Percentiles rank a stretch among this genome's conserved stretches.
Evolutionary conservation across 306 rosid species (phyloP).

Genomic region (Cicer chorassanicum): DNA sequence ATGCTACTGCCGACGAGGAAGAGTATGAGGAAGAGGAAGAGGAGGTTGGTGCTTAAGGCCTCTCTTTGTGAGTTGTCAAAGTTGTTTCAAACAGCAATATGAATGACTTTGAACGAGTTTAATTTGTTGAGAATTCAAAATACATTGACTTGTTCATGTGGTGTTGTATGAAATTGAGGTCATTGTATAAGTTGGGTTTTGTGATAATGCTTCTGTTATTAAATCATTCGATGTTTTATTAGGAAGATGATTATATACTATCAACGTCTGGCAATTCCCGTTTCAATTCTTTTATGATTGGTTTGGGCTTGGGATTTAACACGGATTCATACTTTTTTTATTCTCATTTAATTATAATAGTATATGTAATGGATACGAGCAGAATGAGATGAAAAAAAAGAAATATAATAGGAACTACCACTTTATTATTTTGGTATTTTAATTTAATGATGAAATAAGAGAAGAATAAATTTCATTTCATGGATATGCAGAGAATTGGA

Average conservation of each 20-base stretch:
- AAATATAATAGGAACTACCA: background rate
- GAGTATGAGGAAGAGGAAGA: constrained; percentile 68
- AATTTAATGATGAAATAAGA: background rate
- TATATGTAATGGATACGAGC: background rate
- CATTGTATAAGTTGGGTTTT: constrained; percentile 57
- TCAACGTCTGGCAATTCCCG: constrained; percentile 6
- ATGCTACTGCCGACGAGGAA: constrained; percentile 70
- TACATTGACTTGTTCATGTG: constrained; percentile 52
- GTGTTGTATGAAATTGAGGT: constrained; percentile 47
- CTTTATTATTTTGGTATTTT: background rate
- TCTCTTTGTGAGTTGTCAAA: constrained; percentile 25
- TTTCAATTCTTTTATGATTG: constrained; percentile 5
- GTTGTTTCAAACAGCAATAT: constrained; percentile 42
- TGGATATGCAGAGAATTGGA: background rate
- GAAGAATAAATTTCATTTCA: background rate
- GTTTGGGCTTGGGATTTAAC: constrained; percentile 24
- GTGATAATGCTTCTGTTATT: constrained; percentile 44
- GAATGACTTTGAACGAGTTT: constrained; percentile 44
- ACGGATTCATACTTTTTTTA: background rate
- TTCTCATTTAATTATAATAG: background rate
- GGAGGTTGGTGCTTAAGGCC: constrained; percentile 58
- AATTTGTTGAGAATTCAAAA: constrained; percentile 45
- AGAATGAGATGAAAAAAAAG: background rate
- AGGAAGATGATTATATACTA: constrained; percentile 42
- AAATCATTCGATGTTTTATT: constrained; percentile 47